phyloP scores from a whole-genome alignment of 2,329 filamentous ascomycete species.

The Aspergillus pseudoviridinutans region DNA sequence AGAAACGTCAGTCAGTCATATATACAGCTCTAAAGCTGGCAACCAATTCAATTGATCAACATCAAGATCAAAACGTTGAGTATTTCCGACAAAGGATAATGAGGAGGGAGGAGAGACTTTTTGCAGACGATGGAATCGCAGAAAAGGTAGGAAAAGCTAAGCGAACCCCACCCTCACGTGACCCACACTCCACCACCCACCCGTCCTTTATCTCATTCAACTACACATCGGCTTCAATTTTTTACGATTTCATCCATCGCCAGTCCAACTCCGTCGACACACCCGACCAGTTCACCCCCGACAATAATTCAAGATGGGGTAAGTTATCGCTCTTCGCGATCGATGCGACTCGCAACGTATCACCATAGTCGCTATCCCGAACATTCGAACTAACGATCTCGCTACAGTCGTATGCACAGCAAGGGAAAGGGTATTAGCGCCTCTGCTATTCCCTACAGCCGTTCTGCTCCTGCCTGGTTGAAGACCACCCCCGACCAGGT shows the following conservation, averaged over 20 bases:
- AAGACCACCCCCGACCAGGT: conserved; percentile 99
- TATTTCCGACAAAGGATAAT: neutral
- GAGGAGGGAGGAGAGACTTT: neutral
- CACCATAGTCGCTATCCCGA: neutral
- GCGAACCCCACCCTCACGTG: conserved; percentile 26
- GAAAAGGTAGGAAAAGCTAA: conserved; percentile 27
- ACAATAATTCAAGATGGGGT: conserved; percentile 19
- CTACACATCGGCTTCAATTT: conserved; percentile 2
- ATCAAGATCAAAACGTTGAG: neutral
- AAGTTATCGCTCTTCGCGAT: neutral
- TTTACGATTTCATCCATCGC: conserved; percentile 8
- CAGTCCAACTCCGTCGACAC: conserved; percentile 29
- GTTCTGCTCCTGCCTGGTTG: conserved; percentile 87
- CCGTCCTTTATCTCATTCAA: conserved; percentile 11
- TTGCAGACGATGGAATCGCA: neutral
- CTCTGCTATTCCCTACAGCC: conserved; percentile 95
- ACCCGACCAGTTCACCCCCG: conserved; percentile 21
- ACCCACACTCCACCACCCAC: conserved; percentile 25
- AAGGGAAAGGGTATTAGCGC: conserved; percentile 99
- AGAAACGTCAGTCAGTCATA: neutral
- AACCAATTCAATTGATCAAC: neutral
- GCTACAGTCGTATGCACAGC: conserved; percentile 80
- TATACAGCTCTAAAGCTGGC: neutral
- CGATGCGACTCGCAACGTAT: neutral
- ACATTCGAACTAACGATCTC: neutral